phyloP scores from a whole-genome alignment of 805 yeast species.

The Barnettozyma siamensis region DNA sequence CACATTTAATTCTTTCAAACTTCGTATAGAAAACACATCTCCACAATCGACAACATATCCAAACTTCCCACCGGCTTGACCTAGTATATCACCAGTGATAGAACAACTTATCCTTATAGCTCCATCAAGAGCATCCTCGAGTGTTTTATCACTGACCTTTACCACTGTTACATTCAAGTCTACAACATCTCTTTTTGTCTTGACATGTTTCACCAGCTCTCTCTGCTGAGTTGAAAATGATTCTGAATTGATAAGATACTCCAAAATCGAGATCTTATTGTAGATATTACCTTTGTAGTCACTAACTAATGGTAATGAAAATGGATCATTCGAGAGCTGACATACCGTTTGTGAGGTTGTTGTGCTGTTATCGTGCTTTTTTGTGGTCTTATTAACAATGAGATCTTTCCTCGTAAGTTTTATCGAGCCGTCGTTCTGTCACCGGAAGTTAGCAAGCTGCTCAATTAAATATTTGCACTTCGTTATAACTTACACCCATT shows the following conservation, averaged over 20 bases:
- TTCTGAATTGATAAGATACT: slow-evolving; percentile 41
- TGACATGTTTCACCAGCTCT: slow-evolving; percentile 30
- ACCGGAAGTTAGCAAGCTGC: too few species aligned
- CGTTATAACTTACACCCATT: slow-evolving; percentile 7
- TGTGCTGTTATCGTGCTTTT: slow-evolving; percentile 14
- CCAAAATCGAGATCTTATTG: slow-evolving; percentile 58
- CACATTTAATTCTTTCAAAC: slow-evolving; percentile 4
- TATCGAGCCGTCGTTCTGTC: slow-evolving; percentile 1
- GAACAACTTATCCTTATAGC: slow-evolving; percentile 31
- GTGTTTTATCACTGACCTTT: too few species aligned
- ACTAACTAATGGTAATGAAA: slow-evolving; percentile 52
- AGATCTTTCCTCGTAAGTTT: slow-evolving; percentile 39
- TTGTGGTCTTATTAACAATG: slow-evolving; percentile 17
- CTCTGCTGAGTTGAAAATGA: slow-evolving; percentile 20
- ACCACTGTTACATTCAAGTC: slow-evolving; percentile 31
- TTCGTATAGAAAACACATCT: slow-evolving; percentile 27
- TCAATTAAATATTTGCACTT: too few species aligned
- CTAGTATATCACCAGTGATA: slow-evolving; percentile 32
- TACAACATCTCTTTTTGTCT: slow-evolving; percentile 38
- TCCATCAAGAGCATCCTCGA: slow-evolving; percentile 4
- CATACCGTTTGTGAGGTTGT: slow-evolving; percentile 37
- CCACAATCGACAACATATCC: slow-evolving; percentile 44
- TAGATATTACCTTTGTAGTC: slow-evolving; percentile 64
- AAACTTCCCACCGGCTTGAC: slow-evolving; percentile 31
- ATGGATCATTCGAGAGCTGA: slow-evolving; percentile 34